phyloP scores from a whole-genome alignment of 1,139 yeast genomes.

The Kodamaea arcana region DNA sequence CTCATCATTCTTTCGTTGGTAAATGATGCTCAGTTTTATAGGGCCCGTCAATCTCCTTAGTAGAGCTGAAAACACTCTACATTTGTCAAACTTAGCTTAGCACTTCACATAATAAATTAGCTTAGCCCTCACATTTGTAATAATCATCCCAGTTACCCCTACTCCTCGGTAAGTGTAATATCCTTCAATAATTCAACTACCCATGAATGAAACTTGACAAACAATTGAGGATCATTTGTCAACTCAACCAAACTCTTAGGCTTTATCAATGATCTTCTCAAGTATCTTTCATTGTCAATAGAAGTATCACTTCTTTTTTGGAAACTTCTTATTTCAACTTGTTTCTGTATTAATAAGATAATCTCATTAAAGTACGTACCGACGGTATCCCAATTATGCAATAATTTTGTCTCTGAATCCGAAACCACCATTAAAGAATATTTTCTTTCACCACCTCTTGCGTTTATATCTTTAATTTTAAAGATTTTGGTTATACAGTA shows the following conservation, averaged over 20 bases:
- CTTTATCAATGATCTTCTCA: conserved; percentile 47
- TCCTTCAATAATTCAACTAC: conserved; percentile 46
- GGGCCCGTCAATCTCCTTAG: too few relatives aligned
- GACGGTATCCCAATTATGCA: conserved; percentile 57
- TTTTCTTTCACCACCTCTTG: conserved; percentile 76
- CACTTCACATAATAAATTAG: too few relatives aligned
- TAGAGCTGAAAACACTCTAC: too few relatives aligned
- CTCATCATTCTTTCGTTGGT: too few relatives aligned
- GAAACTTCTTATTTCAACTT: conserved; percentile 24
- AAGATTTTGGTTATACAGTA: conserved; percentile 64
- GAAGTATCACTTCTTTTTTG: conserved; percentile 11
- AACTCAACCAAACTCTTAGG: conserved; percentile 59
- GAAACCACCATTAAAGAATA: conserved; percentile 62
- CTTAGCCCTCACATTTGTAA: too few relatives aligned
- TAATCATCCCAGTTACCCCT: too few relatives aligned
- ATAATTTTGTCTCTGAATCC: conserved; percentile 51
- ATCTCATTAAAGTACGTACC: conserved; percentile 48
- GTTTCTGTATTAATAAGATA: conserved; percentile 45
- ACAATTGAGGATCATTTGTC: conserved; percentile 55
- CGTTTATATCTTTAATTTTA: conserved; percentile 62
- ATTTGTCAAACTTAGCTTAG: too few relatives aligned
- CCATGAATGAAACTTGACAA: conserved; percentile 66
- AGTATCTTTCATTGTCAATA: conserved; percentile 50
- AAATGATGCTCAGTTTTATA: too few relatives aligned
- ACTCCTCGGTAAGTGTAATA: too few relatives aligned